Evolutionary conservation across 345 rosid genomes (phyloP).

Genomic region (Moricandia arvensis): DNA sequence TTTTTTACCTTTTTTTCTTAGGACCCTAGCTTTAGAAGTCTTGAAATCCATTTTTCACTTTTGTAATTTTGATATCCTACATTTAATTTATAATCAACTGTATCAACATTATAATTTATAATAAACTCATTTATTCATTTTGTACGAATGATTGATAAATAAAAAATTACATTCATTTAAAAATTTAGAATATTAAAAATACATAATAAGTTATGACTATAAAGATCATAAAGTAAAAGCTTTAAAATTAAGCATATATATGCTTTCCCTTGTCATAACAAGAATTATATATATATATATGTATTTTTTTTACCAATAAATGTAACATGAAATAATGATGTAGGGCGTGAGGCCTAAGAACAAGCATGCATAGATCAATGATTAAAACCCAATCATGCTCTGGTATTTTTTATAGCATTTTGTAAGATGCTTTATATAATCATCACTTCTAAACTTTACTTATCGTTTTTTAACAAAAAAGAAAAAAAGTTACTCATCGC

Average conservation of each 20-base stretch:
- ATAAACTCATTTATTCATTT: background rate
- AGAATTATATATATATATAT: background rate
- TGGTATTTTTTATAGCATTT: slow-evolving; percentile 10
- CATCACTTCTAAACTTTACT: slow-evolving; percentile 12
- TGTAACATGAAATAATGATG: slow-evolving; percentile 27
- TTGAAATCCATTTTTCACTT: background rate
- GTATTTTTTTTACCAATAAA: slow-evolving; percentile 5
- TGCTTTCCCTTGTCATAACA: background rate
- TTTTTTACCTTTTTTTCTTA: too few relatives aligned
- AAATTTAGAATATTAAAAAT: background rate
- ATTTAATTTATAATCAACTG: background rate
- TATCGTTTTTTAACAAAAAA: too few relatives aligned
- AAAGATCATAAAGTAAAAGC: background rate
- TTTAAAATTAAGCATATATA: background rate
- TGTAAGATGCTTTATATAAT: slow-evolving; percentile 9
- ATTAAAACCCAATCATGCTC: slow-evolving; percentile 35
- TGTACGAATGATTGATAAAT: background rate
- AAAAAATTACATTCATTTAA: background rate
- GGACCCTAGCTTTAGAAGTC: too few relatives aligned
- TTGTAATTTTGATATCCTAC: background rate
- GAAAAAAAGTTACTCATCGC: too few relatives aligned
- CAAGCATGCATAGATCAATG: slow-evolving; percentile 38
- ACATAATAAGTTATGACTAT: background rate
- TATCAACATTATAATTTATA: too few relatives aligned
- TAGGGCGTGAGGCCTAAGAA: slow-evolving; percentile 34